A percentile compares a stretch with the other conserved stretches of the same genome.
Evolutionary conservation across 179 eudicot genomes (phyloP).

Genomic region (Sideroxylon spinosum): DNA sequence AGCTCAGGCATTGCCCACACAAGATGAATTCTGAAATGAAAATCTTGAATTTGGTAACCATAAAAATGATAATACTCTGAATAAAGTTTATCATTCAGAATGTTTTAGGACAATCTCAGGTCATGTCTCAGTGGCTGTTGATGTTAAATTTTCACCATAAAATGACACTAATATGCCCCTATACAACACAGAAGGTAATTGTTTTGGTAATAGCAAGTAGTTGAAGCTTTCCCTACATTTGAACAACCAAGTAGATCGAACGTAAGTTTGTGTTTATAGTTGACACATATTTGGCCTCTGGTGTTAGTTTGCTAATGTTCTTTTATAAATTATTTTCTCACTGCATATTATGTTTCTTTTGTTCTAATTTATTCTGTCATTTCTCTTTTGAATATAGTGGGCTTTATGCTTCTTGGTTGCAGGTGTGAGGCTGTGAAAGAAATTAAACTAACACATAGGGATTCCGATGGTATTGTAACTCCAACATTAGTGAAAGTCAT

Average conservation of each 20-base stretch:
- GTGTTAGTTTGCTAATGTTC: not conserved
- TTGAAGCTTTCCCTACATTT: constrained; percentile 25
- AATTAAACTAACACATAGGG: constrained; percentile 19
- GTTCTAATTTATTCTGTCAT: not conserved
- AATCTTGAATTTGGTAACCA: constrained; percentile 6
- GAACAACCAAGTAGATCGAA: constrained; percentile 23
- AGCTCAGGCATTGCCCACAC: not conserved
- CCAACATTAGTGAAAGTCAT: constrained; percentile 26
- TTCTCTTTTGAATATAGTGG: not conserved
- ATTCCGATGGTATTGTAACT: constrained; percentile 25
- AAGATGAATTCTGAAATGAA: constrained; percentile 21
- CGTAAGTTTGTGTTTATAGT: constrained; percentile 33
- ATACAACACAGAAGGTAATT: constrained; percentile 22
- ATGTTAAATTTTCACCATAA: constrained; percentile 23
- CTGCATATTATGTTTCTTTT: not conserved
- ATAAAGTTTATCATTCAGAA: constrained; percentile 20
- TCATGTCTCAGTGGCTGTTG: constrained; percentile 22
- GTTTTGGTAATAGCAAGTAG: constrained; percentile 21
- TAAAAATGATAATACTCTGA: constrained; percentile 15
- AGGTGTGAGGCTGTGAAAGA: constrained; percentile 46
- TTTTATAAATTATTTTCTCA: not conserved
- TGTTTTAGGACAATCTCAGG: constrained; percentile 15
- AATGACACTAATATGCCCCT: constrained; percentile 10
- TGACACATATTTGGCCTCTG: too few species aligned
- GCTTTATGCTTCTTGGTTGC: constrained; percentile 9